A percentile compares a stretch with the other conserved stretches of the same genome.
Conservation (phyloP, 1,139 yeast species). For the Arxiozyma telluris region DNA sequence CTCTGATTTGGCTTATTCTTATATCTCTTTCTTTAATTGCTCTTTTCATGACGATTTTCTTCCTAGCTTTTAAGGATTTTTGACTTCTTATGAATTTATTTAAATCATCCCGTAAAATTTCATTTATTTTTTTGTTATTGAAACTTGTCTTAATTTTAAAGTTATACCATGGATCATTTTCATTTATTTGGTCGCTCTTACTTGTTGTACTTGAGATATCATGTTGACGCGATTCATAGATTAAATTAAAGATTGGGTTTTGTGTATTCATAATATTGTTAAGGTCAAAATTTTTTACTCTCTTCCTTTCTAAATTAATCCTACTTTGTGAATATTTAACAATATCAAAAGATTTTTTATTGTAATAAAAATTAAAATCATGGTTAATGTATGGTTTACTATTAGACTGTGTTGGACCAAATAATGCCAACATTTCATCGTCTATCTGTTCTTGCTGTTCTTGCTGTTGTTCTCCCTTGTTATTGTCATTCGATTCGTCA, state of each 20-base stretch:
- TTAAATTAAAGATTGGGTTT: conserved; percentile 23
- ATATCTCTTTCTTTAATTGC: conserved; percentile 1
- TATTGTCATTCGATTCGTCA: not conserved
- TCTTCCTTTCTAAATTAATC: conserved; percentile 27
- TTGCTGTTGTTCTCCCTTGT: not conserved
- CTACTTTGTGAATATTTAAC: conserved; percentile 47
- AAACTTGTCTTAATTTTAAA: conserved; percentile 3
- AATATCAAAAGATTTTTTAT: conserved; percentile 38
- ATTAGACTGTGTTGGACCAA: not conserved
- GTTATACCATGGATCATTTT: not conserved
- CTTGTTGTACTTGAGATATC: not conserved
- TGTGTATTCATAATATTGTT: conserved; percentile 21
- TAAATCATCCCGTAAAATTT: not conserved
- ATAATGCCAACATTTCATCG: conserved; percentile 2
- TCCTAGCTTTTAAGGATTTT: not conserved
- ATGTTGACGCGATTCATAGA: conserved; percentile 3
- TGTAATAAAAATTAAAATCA: conserved; percentile 1
- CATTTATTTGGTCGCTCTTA: not conserved
- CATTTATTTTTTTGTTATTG: not conserved
- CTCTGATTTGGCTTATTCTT: conserved; percentile 1
- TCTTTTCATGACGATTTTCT: not conserved
- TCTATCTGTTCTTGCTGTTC: conserved; percentile 5
- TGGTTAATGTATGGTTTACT: not conserved
- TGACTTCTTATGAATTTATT: not conserved
- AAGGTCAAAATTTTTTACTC: conserved; percentile 28